Evolutionary conservation across 331 rosid genomes (phyloP).

Genomic region (Acacia pycnantha): DNA sequence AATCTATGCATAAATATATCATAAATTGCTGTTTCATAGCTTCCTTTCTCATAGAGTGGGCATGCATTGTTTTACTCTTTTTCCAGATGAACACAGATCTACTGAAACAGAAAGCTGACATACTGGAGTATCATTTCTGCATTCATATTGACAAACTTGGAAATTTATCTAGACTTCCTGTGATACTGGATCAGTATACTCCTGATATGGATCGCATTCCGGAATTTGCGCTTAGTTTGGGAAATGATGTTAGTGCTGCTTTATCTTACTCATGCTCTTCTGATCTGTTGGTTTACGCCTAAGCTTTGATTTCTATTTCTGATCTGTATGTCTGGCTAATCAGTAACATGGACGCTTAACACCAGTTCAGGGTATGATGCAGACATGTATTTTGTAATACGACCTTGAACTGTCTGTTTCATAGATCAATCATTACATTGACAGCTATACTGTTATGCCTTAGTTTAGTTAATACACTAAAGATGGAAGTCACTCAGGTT

Average conservation of each 20-base stretch:
- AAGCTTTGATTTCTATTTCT: not conserved
- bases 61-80: slow-evolving; percentile 26
- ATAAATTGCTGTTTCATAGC: slow-evolving; percentile 17
- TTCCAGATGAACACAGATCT: slow-evolving; percentile 74
- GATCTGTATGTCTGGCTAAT: not conserved
- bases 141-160: slow-evolving; percentile 69
- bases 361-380: not conserved
- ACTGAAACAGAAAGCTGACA: slow-evolving; percentile 64
- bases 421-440: not conserved
- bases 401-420: not conserved
- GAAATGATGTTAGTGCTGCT: slow-evolving; percentile 73
- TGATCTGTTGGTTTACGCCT: not conserved
- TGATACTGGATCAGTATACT: slow-evolving; percentile 90
- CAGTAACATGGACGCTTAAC: not conserved
- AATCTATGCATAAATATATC: slow-evolving; percentile 14
- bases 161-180: slow-evolving; percentile 79
- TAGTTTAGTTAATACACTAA: slow-evolving; percentile 9
- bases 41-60: slow-evolving; percentile 9
- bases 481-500: not conserved
- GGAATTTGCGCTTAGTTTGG: slow-evolving; percentile 75
- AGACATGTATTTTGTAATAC: not conserved
- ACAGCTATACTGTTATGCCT: slow-evolving; percentile 19
- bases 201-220: slow-evolving; percentile 96
- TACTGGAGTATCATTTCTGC: slow-evolving; percentile 74
- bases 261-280: slow-evolving; percentile 18